These are phyloP conservation scores for Boletus smithii DNA, from an alignment of 1,284 basidiomycete genomes.

Conservation along the genomic window DNA sequence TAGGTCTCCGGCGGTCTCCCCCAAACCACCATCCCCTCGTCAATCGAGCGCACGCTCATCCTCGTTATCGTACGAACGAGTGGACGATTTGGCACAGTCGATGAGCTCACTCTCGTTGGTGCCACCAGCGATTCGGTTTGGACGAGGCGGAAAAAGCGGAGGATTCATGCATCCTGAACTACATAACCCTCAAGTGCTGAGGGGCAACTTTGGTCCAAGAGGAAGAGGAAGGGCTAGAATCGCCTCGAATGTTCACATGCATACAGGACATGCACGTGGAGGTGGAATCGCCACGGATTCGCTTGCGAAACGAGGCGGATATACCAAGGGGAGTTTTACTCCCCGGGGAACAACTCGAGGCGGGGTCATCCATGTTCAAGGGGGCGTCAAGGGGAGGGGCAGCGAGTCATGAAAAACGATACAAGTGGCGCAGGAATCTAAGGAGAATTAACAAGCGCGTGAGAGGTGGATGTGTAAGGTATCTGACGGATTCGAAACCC, in stretches of 20 bases:
- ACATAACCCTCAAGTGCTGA: constrained; percentile 32
- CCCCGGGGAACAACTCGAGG: constrained; percentile 19
- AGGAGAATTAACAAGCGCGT: background rate
- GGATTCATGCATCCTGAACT: constrained; percentile 42
- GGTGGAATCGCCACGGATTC: constrained; percentile 1
- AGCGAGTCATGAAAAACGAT: constrained; percentile 7
- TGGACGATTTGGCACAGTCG: constrained; percentile 46
- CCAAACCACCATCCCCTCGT: constrained; percentile 18
- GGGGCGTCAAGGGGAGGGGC: constrained; percentile 9
- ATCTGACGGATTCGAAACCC: too few species aligned
- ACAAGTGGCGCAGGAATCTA: background rate
- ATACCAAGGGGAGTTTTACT: constrained; percentile 11
- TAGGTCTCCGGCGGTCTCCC: constrained; percentile 26
- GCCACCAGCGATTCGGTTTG: constrained; percentile 65
- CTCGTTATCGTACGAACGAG: constrained; percentile 15
- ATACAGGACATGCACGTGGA: constrained; percentile 15
- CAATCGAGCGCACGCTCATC: constrained; percentile 9
- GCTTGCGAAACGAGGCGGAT: constrained; percentile 6
- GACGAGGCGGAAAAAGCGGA: constrained; percentile 53
- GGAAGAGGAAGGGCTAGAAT: constrained; percentile 33
- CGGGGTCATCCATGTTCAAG: constrained; percentile 6
- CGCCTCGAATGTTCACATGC: constrained; percentile 19
- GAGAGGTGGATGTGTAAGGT: background rate
- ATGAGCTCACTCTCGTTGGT: constrained; percentile 65
- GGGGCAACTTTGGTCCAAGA: constrained; percentile 30